Conservation (phyloP, 306 rosid species). For the Rosa persica region DNA sequence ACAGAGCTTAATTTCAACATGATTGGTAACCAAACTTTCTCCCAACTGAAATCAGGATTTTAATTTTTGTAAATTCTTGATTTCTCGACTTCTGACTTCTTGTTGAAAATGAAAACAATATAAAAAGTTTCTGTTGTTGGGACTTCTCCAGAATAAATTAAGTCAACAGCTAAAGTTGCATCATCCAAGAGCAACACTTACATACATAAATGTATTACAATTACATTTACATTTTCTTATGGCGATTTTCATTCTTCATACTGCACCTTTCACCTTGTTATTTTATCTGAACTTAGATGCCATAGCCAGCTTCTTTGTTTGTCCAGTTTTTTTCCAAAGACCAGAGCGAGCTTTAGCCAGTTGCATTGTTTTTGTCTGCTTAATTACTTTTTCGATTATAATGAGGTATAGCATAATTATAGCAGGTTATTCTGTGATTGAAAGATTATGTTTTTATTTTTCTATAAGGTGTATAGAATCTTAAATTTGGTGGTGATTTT, state of each 20-base stretch:
- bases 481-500: slow-evolving; percentile 13
- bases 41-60: not conserved
- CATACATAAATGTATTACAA: not conserved
- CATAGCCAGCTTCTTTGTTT: not conserved
- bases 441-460: not conserved
- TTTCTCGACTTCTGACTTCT: not conserved
- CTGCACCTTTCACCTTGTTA: not conserved
- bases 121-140: not conserved
- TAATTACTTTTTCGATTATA: not conserved
- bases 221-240: not conserved
- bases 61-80: not conserved
- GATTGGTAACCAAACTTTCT: slow-evolving; percentile 53
- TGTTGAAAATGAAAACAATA: not conserved
- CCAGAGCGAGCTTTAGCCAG: not conserved
- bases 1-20: slow-evolving; percentile 98
- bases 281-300: not conserved
- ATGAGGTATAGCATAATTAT: not conserved
- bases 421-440: not conserved
- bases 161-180: not conserved
- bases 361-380: not conserved
- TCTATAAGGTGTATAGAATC: not conserved
- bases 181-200: not conserved
- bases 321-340: not conserved
- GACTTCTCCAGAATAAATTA: not conserved
- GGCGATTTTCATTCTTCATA: not conserved